Evolutionary conservation across 1,139 yeast genomes (phyloP).

Genomic region (Candida frijolesensis): DNA sequence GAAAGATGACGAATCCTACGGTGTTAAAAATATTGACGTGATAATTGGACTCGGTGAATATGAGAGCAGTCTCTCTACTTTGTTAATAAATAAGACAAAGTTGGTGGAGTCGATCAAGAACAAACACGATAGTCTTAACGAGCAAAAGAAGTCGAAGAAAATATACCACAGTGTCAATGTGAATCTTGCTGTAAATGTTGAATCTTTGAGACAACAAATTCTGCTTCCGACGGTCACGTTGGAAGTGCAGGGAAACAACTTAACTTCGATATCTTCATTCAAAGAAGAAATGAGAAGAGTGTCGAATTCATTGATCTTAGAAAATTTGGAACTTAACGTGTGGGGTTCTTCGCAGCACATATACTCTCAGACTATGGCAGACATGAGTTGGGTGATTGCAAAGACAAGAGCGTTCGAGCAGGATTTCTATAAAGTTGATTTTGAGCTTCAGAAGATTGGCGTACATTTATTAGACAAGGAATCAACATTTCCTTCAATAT

Average conservation of each 20-base stretch:
- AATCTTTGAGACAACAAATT: slow-evolving; percentile 15
- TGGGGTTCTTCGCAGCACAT: slow-evolving; percentile 13
- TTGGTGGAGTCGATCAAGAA: slow-evolving; percentile 3
- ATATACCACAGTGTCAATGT: slow-evolving; percentile 1
- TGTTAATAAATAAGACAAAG: slow-evolving; percentile 17
- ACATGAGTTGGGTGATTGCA: slow-evolving; percentile 7
- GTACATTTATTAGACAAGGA: slow-evolving; percentile 12
- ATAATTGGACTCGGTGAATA: slow-evolving; percentile 25
- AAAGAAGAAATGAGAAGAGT: slow-evolving; percentile 5
- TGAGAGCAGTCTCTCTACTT: slow-evolving; percentile 25
- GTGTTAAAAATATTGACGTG: slow-evolving; percentile 15
- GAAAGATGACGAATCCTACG: slow-evolving; percentile 12
- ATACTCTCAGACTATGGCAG: slow-evolving; percentile 7
- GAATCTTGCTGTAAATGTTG: slow-evolving; percentile 9
- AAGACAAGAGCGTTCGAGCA: slow-evolving; percentile 5
- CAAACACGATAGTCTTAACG: neutral
- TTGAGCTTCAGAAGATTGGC: slow-evolving; percentile 10
- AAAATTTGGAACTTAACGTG: slow-evolving; percentile 8
- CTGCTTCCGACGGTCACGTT: slow-evolving; percentile 14
- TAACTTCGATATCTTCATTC: slow-evolving; percentile 7
- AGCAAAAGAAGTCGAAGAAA: neutral
- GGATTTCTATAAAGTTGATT: slow-evolving; percentile 10
- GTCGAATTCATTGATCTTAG: slow-evolving; percentile 8
- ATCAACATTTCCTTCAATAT: slow-evolving; percentile 9
- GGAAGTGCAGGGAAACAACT: slow-evolving; percentile 10